A percentile compares a stretch with the other conserved stretches of the same genome.
These are phyloP conservation scores for Hyphopichia homilentoma DNA, from an alignment of 805 yeast species.

Conservation along the genomic window DNA sequence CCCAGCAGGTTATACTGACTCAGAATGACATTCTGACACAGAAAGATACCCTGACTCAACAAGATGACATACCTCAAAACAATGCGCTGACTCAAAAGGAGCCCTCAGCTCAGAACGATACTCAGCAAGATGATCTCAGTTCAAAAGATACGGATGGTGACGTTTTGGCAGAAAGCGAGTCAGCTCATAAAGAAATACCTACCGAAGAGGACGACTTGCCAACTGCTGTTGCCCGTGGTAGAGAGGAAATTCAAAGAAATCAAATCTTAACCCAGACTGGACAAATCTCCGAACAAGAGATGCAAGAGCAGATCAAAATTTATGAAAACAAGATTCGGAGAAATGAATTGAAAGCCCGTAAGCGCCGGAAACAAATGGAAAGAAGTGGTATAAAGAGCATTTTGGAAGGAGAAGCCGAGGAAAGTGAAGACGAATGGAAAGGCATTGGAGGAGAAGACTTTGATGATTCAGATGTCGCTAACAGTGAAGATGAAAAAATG, in stretches of 20 bases:
- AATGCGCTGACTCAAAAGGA: too few species aligned
- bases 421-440: slow-evolving; percentile 85
- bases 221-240: slow-evolving; percentile 18
- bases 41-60: too few species aligned
- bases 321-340: slow-evolving; percentile 37
- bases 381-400: slow-evolving; percentile 55
- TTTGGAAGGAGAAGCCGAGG: slow-evolving; percentile 81
- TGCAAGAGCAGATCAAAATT: slow-evolving; percentile 26
- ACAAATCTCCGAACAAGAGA: slow-evolving; percentile 13
- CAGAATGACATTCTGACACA: too few species aligned
- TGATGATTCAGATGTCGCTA: slow-evolving; percentile 52
- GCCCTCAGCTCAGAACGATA: too few species aligned
- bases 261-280: too few species aligned
- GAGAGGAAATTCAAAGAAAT: slow-evolving; percentile 16
- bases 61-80: too few species aligned
- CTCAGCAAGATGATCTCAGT: too few species aligned
- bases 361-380: slow-evolving; percentile 49
- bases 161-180: too few species aligned
- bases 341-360: slow-evolving; percentile 29
- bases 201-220: slow-evolving; percentile 27
- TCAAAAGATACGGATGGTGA: too few species aligned
- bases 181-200: too few species aligned
- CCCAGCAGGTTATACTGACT: too few species aligned
- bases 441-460: slow-evolving; percentile 77
- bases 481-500: slow-evolving; percentile 76